Evolutionary conservation across 2,329 filamentous ascomycete species (phyloP), one percentile per base, ranked within the genome.

Genomic region (Cladosporium sp.): DNA sequence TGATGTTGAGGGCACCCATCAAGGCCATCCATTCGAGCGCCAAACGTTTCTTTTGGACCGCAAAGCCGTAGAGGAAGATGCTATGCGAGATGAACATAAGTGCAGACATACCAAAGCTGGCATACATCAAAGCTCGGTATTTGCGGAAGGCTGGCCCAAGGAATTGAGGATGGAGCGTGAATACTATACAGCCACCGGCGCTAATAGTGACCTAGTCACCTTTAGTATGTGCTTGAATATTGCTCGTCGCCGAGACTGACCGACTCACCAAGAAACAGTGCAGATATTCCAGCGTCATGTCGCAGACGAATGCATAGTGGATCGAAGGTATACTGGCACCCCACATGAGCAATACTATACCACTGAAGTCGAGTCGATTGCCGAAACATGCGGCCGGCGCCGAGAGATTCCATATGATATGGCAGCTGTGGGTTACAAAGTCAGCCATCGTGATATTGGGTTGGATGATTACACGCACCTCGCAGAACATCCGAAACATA

Each of bases 341-440:
- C 67, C 67, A 69, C 66, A 70, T 69, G 2, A 70, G 60, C 14
- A 70, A 46, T 1, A 70, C 67, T 12, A 70, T 69, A 1, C 69
- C 69, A 18, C 37, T 62, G 56, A 59, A 69, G 60, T 70, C 69
- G 1, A 68, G 50, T 46, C 60, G 64, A 53, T 69, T 70, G 44
- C 64, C 64, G 2, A 65, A 63, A 6, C 37, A 53, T n/a, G 66
- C 62, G 3, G 65, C 61, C 7, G 46, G 21, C 2, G 65, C 61
- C 12, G 64, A 68, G 26, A 67, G 65, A 40, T 68, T 67, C 33
- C 66, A 66, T 18, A 66, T 52, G 1, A 67, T 33, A 46, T 69
- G 67, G 49, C 63, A 69, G 18, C 69, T 70, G 35, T 26, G 28
- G 23, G 5, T 18, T 5, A 16, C 35, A 37, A 37, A 37, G 35